A percentile compares a stretch with the other conserved stretches of the same genome.
phyloP scores from a whole-genome alignment of 495 filamentous ascomycete species.

The Diplogelasinospora grovesii region DNA sequence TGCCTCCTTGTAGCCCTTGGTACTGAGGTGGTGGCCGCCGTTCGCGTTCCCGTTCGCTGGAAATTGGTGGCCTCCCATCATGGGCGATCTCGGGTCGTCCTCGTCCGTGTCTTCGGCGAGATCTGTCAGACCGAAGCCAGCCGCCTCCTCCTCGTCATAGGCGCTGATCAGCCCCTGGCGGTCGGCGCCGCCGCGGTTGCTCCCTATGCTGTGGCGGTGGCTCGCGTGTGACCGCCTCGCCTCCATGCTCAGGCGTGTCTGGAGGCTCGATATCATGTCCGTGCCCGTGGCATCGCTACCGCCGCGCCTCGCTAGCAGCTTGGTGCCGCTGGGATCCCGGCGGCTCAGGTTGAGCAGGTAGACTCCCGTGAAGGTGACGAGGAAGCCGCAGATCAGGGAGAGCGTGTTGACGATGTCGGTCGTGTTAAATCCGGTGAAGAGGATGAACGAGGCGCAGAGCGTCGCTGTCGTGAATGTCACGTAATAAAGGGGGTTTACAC shows the following conservation, averaged over 20 bases:
- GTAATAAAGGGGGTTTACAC: conserved; percentile 97
- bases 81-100: conserved; percentile 26
- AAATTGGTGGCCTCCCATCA: conserved; percentile 22
- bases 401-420: conserved; percentile 89
- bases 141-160: conserved; percentile 72
- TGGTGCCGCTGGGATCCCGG: conserved; percentile 75
- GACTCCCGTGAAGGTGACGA: conserved; percentile 94
- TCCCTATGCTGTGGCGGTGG: conserved; percentile 48
- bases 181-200: conserved; percentile 56
- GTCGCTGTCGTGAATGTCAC: conserved; percentile 98
- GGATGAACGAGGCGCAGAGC: conserved; percentile 90
- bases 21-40: conserved; percentile 11
- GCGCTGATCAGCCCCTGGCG: conserved; percentile 75
- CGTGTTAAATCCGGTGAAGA: conserved; percentile 96
- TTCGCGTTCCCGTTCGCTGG: conserved; percentile 14
- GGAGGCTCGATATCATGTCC: conserved; percentile 80
- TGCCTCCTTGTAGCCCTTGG: conserved; percentile 25
- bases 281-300: conserved; percentile 75
- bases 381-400: conserved; percentile 82
- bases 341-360: conserved; percentile 95
- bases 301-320: conserved; percentile 55
- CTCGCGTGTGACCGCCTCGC: conserved; percentile 54
- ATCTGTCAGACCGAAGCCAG: conserved; percentile 52
- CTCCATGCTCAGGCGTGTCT: conserved; percentile 91
- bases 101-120: conserved; percentile 65